Evolutionary conservation across 2,329 filamentous ascomycete genomes (phyloP), one percentile per base, ranked within the genome.

Genomic region (Cladosporium oxysporum): DNA sequence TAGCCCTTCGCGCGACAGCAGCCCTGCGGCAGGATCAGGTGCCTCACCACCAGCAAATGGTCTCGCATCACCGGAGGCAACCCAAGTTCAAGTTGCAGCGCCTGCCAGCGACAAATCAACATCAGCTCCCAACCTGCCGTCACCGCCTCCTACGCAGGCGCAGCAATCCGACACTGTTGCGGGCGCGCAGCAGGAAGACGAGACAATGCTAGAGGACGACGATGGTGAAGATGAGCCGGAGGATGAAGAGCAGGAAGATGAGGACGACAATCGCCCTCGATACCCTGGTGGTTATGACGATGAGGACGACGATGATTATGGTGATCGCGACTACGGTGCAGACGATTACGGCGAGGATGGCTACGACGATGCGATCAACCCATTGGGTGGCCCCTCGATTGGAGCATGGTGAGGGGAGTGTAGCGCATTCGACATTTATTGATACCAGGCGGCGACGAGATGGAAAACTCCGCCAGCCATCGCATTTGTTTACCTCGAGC

Each of bases 341-440:
- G 67, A 65, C 5, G 67, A 67, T 26, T 67, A 69, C n/a, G 68
- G 66, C 14, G 69, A 71, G n/a, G 71, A 70, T 47, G 69, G 68
- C 21, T 70, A 67, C 41, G 68, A 68, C 23, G 70, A 63, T 5
- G 71, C 64, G n/a, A 61, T 66, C 50, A 37, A 66, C 26, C 58
- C 58, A 14, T 14, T 66, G 29, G 58, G 64, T 7, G 58, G 52
- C 16, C 33, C 49, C 16, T 50, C 64, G 16, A 53, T 66, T n/a
- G 64, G 52, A 31, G 64, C 35, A 10, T 66, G 61, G 61, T 63
- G 35, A 47, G 33, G 26, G 5, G 23, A n/a, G 28, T 31, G 21
- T 5, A 21, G 35, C 37, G 49, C 60, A 29, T 21, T 16, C 57
- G 31, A 29, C 47, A 14, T 31, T 44, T 21, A 37, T 63, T 63